Base-by-base conservation (phyloP, 352 stramenopile genomes). In the Globisporangium spiculum region DNA sequence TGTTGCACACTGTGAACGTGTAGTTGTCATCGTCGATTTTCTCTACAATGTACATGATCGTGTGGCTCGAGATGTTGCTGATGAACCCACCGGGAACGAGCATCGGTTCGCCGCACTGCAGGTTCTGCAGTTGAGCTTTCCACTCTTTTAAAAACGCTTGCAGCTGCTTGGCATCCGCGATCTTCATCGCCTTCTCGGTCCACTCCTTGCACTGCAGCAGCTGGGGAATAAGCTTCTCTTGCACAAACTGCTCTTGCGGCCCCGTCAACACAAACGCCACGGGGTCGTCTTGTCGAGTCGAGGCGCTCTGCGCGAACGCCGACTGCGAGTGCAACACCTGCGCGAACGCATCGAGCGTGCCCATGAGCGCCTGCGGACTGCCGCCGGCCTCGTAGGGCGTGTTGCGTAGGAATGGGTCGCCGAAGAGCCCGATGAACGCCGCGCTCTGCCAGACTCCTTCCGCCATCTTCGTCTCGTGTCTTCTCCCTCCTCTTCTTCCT, bases 1-100 rank as follows among this genome's bases (percentile, higher is more conserved):
- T 94, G 75, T 97, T 97, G 70, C 89, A 97, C 44, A 97, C 84
- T 34, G 86, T 93, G 60, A 97, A 92, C 24, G 81, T 89, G 59
- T 90, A 96, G 16, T 71, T 67, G 18, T 73, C 68, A 3, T 87
- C 78, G 16, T 63, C 69, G 1, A 74, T 84, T 48, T 92, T 94
- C 66, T 97, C 88, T 6, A 94, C 65, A 9, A 97, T 72, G 63
- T 95, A 96, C 12, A 97, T 74, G 46, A 97, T 88, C 18, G 83
- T 84, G 66, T 94, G 86, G 46, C 86, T 92, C 22, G 72, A 77
- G 8, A 73, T 67, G 60, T 86, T 95, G 60, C 85, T 82, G n/a
- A 91, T 78, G 55, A 88, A 97, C 9, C 90, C 90, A 16, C 86
- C 86, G 14, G 90, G 89, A 10, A 96, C 64, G 14, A 96, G 69